Base-by-base conservation (phyloP, 176 grass and related monocot species). In the Calamus simplicifolius region DNA sequence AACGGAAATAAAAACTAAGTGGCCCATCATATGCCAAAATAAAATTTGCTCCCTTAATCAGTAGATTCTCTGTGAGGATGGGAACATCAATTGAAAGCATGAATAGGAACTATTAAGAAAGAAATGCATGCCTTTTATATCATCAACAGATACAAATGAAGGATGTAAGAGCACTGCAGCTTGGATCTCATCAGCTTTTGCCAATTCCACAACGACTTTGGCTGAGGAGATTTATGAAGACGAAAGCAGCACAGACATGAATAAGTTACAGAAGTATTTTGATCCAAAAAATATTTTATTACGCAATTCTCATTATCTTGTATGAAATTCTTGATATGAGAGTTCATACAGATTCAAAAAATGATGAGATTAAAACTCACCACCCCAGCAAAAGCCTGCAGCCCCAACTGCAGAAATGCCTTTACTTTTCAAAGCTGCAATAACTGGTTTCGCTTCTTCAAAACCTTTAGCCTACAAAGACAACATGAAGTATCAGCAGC, bases 301-400 rank as follows among this genome's bases (percentile, higher is more conserved):
- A 43, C 12, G 0, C 0, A 43, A 2, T 43, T 43, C 35, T 43
- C 35, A 43, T 43, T 12, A 43, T 43, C 35, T 43, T 6, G 7
- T 10, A 2, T 43, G 35, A 43, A 10, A 43, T 43, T 10, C 10
- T 13, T 43, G 8, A 43, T 43, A 43, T 43, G 35, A 38, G 31
- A 43, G 8, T 13, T 43, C 35, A 43, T 13, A 12, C 12, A 2
- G 35, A 43, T 13, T 43, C 8, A 43, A 43, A 43, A 43, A 43
- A 43, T 43, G 5, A 43, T 43, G 35, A 13, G 48, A 57, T 28
- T 16, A 27, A 18, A 15, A 60, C 85, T 78, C 70, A 95, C 90
- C 90, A 66, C 90, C 85, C 90, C 90, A 95, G 70, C 90, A 89
- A 84, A 85, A 95, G 4, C 90, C 90, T 69, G 70, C 79, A 81